Conservation (phyloP, 2,329 filamentous ascomycete genomes). For the Arthrocladium fulminans region DNA sequence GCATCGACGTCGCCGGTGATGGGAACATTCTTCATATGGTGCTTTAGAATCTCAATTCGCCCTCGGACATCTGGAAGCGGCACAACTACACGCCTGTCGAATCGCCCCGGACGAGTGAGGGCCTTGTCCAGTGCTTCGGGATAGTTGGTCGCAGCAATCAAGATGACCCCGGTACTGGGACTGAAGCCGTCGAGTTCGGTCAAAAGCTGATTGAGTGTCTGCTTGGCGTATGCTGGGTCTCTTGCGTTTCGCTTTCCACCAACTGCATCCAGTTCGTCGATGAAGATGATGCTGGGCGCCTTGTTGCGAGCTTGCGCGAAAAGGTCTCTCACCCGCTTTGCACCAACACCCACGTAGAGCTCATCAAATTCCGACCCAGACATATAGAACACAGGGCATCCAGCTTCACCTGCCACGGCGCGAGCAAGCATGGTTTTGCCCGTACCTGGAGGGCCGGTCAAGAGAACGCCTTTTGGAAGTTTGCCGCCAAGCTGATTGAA, state of each 20-base stretch:
- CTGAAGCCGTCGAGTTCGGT: conserved; percentile 97
- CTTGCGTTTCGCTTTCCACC: conserved; percentile 87
- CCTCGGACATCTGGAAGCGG: conserved; percentile 86
- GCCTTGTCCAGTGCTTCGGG: conserved; percentile 91
- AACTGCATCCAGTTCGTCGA: conserved; percentile 89
- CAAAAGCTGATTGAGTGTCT: conserved; percentile 92
- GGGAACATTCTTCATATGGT: conserved; percentile 89
- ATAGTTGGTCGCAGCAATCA: conserved; percentile 93
- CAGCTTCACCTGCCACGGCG: conserved; percentile 91
- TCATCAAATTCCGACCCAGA: conserved; percentile 98
- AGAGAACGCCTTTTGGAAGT: conserved; percentile 88
- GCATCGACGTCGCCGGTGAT: conserved; percentile 71
- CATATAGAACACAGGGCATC: conserved; percentile 99
- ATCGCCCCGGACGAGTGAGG: conserved; percentile 84
- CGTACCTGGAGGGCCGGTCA: conserved; percentile 92
- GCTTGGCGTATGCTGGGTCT: conserved; percentile 91
- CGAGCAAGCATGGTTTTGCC: conserved; percentile 94
- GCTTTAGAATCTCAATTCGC: conserved; percentile 82
- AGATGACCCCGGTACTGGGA: conserved; percentile 87
- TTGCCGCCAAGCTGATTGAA: conserved; percentile 94
- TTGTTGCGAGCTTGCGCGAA: conserved; percentile 75
- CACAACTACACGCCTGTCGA: conserved; percentile 86
- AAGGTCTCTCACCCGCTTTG: conserved; percentile 92
- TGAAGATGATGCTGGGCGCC: conserved; percentile 87
- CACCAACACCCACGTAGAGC: conserved; percentile 93